Evolutionary conservation across 495 filamentous ascomycete species (phyloP).

Genomic region (Penicillium goetzii): DNA sequence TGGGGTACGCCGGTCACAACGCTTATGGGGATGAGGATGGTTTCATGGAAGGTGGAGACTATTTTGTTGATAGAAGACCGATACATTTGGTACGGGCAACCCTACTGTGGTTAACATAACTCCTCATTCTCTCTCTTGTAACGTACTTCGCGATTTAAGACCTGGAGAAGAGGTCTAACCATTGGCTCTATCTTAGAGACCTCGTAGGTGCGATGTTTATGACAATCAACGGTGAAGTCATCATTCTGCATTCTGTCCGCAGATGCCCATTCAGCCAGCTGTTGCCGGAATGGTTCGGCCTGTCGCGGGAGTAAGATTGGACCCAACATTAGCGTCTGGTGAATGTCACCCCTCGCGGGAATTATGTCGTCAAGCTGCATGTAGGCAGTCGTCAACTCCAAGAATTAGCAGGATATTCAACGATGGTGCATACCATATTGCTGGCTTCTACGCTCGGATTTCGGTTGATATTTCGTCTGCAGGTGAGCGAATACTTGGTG

Average conservation of each 20-base stretch:
- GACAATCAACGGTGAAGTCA: not conserved
- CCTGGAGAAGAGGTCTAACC: not conserved
- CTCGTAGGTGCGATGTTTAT: not conserved
- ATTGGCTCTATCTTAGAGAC: not conserved
- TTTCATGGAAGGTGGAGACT: not conserved
- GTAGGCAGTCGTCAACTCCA: not conserved
- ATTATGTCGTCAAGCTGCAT: not conserved
- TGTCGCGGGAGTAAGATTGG: not conserved
- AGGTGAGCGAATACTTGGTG: not conserved
- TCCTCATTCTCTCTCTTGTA: not conserved
- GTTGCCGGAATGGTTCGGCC: not conserved
- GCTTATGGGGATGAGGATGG: not conserved
- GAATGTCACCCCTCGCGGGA: not conserved
- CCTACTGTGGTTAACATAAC: not conserved
- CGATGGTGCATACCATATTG: not conserved
- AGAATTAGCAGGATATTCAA: not conserved
- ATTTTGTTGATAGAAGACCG: not conserved
- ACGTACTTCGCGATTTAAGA: not conserved
- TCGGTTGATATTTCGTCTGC: too few relatives aligned
- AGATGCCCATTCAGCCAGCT: not conserved
- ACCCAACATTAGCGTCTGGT: not conserved
- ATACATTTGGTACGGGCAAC: not conserved
- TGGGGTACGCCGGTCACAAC: not conserved
- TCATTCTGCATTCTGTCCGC: not conserved
- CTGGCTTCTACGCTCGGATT: not conserved